phyloP scores from a whole-genome alignment of 176 grass and related monocot genomes.

The Oryza brachyantha region DNA sequence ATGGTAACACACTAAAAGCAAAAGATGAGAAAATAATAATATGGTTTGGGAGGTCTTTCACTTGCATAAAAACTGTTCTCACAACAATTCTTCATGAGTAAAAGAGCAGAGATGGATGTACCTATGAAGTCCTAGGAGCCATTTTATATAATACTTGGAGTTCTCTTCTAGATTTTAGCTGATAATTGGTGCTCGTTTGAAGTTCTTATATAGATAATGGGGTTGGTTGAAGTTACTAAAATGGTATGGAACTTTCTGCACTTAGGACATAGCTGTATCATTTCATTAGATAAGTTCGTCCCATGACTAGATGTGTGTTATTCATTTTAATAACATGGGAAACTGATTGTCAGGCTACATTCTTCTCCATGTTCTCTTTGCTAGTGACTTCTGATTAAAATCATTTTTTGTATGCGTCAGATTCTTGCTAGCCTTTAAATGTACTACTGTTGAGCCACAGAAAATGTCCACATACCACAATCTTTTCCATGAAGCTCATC shows the following conservation, averaged over 20 bases:
- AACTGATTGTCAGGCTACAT: constrained; percentile 8
- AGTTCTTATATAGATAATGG: too few species aligned
- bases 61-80: background rate
- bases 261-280: background rate
- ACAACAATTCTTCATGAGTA: background rate
- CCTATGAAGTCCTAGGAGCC: background rate
- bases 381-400: background rate
- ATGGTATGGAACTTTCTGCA: background rate
- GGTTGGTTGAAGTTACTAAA: too few species aligned
- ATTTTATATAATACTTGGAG: background rate
- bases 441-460: background rate
- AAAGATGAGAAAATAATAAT: background rate
- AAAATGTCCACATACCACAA: background rate
- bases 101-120: background rate
- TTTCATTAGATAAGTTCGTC: constrained; percentile 8
- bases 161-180: background rate
- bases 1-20: background rate
- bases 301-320: background rate
- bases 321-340: background rate
- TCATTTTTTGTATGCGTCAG: background rate
- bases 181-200: background rate
- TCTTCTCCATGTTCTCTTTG: constrained; percentile 7
- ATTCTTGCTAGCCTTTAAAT: background rate
- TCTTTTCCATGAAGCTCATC: background rate
- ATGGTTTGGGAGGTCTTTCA: background rate